Evolutionary conservation across 2,329 filamentous ascomycete species (phyloP), one percentile per base, ranked within the genome.

Genomic region (Aureobasidium sp.): DNA sequence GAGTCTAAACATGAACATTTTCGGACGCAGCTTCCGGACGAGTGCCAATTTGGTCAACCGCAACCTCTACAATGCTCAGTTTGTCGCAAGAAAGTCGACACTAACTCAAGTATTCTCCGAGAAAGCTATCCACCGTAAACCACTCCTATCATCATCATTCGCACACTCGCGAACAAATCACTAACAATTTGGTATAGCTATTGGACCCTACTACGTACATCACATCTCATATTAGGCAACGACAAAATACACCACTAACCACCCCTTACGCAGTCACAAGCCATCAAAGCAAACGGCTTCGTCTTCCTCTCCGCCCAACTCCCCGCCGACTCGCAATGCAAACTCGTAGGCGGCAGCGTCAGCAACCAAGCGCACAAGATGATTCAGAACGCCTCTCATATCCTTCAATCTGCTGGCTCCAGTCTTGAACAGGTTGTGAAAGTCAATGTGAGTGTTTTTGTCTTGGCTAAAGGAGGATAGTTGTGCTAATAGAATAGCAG

Each of bases 231-330:
- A 14, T 8, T 17, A 21, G 21, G 16, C 8, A 7, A 6, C 24
- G 5, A 8, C 25, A 11, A 19, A n/a, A n/a, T n/a, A n/a, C n/a
- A n/a, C 22, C 19, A 29, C 6, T 16, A 4, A 5, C 17, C 8
- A 17, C 21, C 29, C 14, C 40, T 19, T 6, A 39, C 14, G 7
- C 16, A 49, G 45, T 54, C 51, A 2, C 40, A 54, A 54, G 51
- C 51, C 22, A 45, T 39, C 34, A 47, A 40, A 40, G 51, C 51
- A 21, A 45, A 44, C 11, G 41, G 51, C 12, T 47, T 54, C n/a
- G 41, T 54, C 41, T 54, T 45, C 10, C 41, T 54, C 25, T 54
- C 50, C 6, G 50, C 39, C 3, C 50, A 54, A 21, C 21, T 54
- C 2, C 40, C 51, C 12, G 41, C 34, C 1, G 41, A 47, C 16